Percentiles rank a stretch among this genome's conserved stretches.
Conservation (phyloP, 495 filamentous ascomycete species). For the Podospora sp. region DNA sequence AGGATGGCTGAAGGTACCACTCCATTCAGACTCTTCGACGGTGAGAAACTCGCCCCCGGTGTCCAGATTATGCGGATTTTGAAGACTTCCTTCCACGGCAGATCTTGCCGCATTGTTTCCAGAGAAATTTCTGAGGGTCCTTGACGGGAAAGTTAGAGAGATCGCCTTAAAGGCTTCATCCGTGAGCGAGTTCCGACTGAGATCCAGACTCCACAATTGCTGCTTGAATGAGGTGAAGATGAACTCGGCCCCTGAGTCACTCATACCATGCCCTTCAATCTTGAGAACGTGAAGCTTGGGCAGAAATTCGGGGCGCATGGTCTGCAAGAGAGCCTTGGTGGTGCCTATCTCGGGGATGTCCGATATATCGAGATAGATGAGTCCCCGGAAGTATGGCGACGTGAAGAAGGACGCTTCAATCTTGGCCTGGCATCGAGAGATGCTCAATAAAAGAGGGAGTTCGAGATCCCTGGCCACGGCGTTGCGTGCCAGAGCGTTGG, state of each 20-base stretch:
- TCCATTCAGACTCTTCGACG: conserved; percentile 40
- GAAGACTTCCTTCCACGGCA: conserved; percentile 41
- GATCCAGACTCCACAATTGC: conserved; percentile 51
- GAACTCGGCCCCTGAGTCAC: conserved; percentile 31
- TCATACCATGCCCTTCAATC: conserved; percentile 40
- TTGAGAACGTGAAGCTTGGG: conserved; percentile 48
- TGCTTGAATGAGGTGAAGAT: conserved; percentile 36
- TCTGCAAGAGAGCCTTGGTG: conserved; percentile 24
- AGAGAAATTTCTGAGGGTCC: conserved; percentile 12
- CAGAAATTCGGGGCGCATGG: conserved; percentile 31
- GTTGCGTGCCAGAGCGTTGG: conserved; percentile 24
- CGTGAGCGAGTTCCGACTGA: conserved; percentile 46
- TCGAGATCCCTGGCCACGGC: conserved; percentile 3
- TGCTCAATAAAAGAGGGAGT: conserved; percentile 38
- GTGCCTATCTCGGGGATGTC: conserved; percentile 37
- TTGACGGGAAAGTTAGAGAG: conserved; percentile 29
- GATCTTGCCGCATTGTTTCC: conserved; percentile 22
- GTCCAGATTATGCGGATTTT: conserved; percentile 3
- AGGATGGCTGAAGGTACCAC: conserved; percentile 37
- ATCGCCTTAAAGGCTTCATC: conserved; percentile 37
- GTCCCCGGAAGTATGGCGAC: conserved; percentile 30
- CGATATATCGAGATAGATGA: conserved; percentile 52
- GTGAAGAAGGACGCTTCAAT: conserved; percentile 37
- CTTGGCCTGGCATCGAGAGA: conserved; percentile 35
- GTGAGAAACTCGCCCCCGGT: not conserved